Evolutionary conservation across 805 yeast genomes (phyloP).

Genomic region (Zygoascus flipseniorum): DNA sequence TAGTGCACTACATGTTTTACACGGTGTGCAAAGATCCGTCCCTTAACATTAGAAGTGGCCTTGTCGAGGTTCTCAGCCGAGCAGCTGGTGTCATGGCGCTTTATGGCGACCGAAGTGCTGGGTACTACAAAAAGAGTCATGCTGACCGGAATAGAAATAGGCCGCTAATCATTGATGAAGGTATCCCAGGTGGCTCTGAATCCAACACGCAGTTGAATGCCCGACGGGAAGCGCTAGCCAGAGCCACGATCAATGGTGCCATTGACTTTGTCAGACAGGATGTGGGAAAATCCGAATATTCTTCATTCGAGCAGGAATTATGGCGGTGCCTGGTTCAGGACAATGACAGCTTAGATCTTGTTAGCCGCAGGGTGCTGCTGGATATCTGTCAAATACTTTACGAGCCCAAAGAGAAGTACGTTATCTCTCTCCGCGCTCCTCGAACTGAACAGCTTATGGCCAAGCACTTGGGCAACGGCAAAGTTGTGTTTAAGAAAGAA

Average conservation of each 20-base stretch:
- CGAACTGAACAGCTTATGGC: slow-evolving; percentile 60
- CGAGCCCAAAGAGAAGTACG: slow-evolving; percentile 47
- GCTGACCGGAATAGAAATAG: neutral
- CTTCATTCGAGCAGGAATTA: slow-evolving; percentile 39
- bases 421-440: slow-evolving; percentile 61
- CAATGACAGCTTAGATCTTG: slow-evolving; percentile 50
- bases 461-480: slow-evolving; percentile 42
- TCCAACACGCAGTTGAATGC: slow-evolving; percentile 42
- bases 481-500: slow-evolving; percentile 41
- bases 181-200: slow-evolving; percentile 14
- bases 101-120: slow-evolving; percentile 35
- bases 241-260: slow-evolving; percentile 57
- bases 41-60: slow-evolving; percentile 40
- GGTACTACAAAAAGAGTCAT: neutral
- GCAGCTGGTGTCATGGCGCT: slow-evolving; percentile 61
- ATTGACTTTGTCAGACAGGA: slow-evolving; percentile 56
- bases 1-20: slow-evolving; percentile 56
- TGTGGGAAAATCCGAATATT: slow-evolving; percentile 41
- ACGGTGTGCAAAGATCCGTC: slow-evolving; percentile 49
- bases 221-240: slow-evolving; percentile 57
- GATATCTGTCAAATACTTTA: slow-evolving; percentile 60
- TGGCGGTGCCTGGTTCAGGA: slow-evolving; percentile 49
- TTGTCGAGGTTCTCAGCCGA: slow-evolving; percentile 40
- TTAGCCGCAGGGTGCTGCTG: slow-evolving; percentile 54
- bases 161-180: slow-evolving; percentile 1